These are phyloP conservation scores for Boeremia exigua DNA, from an alignment of 2,329 filamentous ascomycete genomes.

Conservation along the genomic window DNA sequence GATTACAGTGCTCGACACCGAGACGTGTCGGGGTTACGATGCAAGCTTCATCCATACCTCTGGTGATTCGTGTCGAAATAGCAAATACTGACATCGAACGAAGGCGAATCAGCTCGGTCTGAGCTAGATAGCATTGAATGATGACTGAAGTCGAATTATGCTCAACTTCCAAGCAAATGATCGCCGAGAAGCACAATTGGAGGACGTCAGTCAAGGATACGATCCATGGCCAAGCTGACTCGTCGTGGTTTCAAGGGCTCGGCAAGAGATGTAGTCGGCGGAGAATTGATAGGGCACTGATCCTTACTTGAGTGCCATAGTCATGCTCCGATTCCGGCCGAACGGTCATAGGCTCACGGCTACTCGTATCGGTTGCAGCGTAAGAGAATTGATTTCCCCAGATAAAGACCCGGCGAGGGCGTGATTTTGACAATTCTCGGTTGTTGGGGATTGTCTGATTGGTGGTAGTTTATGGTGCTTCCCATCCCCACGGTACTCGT, in stretches of 20 bases:
- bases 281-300: constrained; percentile 24
- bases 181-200: constrained; percentile 9
- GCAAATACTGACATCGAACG: background rate
- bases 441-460: constrained; percentile 8
- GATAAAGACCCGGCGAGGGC: constrained; percentile 26
- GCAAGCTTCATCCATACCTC: background rate
- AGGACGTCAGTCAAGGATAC: constrained; percentile 12
- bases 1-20: background rate
- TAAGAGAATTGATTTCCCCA: constrained; percentile 22
- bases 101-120: background rate
- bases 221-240: constrained; percentile 16
- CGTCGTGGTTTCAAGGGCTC: constrained; percentile 18
- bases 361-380: constrained; percentile 18
- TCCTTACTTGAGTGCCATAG: constrained; percentile 31
- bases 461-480: constrained; percentile 9
- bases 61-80: background rate
- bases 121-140: background rate
- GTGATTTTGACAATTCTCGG: constrained; percentile 1
- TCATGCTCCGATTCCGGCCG: constrained; percentile 40
- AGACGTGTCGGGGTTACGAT: background rate
- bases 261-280: constrained; percentile 6
- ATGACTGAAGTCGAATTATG: constrained; percentile 7
- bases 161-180: constrained; percentile 12
- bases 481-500: constrained; percentile 31
- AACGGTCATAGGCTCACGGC: constrained; percentile 27